Evolutionary conservation across 169 alveolate genomes (phyloP), one percentile per base, ranked within the genome.

Genomic region (Plasmodium berghei): DNA sequence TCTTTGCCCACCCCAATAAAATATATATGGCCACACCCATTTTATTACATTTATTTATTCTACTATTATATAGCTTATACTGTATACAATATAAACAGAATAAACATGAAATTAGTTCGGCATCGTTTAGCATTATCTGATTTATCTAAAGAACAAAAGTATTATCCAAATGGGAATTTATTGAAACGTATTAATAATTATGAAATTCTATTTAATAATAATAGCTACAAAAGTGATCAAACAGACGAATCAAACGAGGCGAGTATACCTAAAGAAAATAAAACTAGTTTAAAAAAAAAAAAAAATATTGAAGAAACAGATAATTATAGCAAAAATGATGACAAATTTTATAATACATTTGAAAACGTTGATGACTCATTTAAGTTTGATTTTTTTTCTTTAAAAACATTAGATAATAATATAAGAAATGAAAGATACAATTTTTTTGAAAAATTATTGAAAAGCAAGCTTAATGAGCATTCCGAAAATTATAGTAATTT

Each of bases 1-100:
- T 71, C 91, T 40, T 54, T 86, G 10, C 91, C 91, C 2, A 28
- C 71, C 9, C 87, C 87, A 14, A 86, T 86, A 46, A 69, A 86
- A 70, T 49, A 86, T 59, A 64, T 86, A 45, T 86, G 91, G 91
- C 91, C 91, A 8, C 12, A 16, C 16, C 67, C 73, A 18, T 26
- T 61, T 8, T 86, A 70, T 71, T 71, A 86, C 40, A 86, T 73
- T 9, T 72, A 86, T 72, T 26, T 86, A 55, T 52, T 86, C 8
- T 86, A 86, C 72, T 49, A 69, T 34, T 86, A 86, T 46, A 9
- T 58, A 5, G 46, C 59, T 46, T 86, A 70, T 34, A 26, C 52
- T 14, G 18, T 86, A 54, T 86, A 86, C 42, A 52, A 64, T 14
- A 70, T 59, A 26, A 86, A 70, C 48, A 9, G 52, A 40, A 54